Evolutionary conservation across 768 basidiomycete species (phyloP), one percentile per base, ranked within the genome.

Genomic region (Panaeolus cyanescens): DNA sequence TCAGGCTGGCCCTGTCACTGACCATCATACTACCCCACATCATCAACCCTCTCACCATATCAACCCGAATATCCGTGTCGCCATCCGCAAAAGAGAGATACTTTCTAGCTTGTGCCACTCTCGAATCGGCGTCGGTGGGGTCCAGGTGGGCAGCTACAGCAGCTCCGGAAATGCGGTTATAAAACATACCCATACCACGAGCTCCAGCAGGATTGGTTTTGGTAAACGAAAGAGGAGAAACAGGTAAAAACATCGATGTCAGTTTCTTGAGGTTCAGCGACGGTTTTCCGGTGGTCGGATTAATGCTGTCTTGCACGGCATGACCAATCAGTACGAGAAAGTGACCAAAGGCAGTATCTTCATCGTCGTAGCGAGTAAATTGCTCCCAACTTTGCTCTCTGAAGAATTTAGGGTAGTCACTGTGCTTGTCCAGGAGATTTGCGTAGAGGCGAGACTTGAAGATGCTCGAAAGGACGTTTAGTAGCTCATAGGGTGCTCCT

Each of bases 241-340:
- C 82, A 0, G 95, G 93, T 17, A 89, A 82, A 5, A 88, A 82
- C 22, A 92, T 78, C 7, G 90, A 85, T 39, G 94, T 74, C 8
- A 96, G 74, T 65, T 93, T 91, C 69, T 85, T 87, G 68, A 82
- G 74, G 63, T 79, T 82, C 28, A 78, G 74, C 7, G 75, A 73
- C 13, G 80, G 68, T 56, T 69, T 65, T 54, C 74, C 73, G 9
- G 64, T 70, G 58, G 72, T 69, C 3, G 45, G 45, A 65, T 73
- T 71, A 22, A 59, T 53, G 20, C 68, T 68, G 33, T 73, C 70
- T 30, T 68, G 66, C 22, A 78, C 79, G 0, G 89, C 88, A 45
- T 85, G 84, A n/a, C 89, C 84, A 32, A 95, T 79, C 58, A 97
- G 80, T 71, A 95, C 93, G 45, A 96, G 78, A 69, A 95, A 92